Evolutionary conservation across 1,139 yeast species (phyloP).

Genomic region (Suhomyces guaymorum): DNA sequence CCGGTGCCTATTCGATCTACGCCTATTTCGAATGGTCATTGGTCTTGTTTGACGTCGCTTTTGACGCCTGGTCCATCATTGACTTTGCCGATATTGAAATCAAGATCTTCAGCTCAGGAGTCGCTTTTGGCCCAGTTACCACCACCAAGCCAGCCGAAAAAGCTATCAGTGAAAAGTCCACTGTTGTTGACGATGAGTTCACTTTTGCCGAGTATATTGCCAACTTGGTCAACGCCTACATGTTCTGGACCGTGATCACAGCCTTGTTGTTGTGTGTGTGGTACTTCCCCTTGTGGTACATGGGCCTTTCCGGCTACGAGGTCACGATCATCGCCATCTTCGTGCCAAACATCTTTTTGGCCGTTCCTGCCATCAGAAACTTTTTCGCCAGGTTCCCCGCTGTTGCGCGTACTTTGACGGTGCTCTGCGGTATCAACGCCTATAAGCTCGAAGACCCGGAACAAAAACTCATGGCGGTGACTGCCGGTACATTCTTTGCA

Average conservation of each 20-base stretch:
- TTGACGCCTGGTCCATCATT: slow-evolving; percentile 74
- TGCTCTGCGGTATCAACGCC: slow-evolving; percentile 73
- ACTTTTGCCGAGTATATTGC: slow-evolving; percentile 44
- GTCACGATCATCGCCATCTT: slow-evolving; percentile 59
- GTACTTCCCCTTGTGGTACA: slow-evolving; percentile 97
- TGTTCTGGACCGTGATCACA: slow-evolving; percentile 83
- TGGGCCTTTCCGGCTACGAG: slow-evolving; percentile 97
- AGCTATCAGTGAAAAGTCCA: background rate
- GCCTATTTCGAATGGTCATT: slow-evolving; percentile 95
- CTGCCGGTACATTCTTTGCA: slow-evolving; percentile 67
- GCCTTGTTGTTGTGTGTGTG: slow-evolving; percentile 84
- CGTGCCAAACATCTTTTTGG: slow-evolving; percentile 58
- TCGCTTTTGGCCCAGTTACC: slow-evolving; percentile 11
- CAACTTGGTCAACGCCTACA: slow-evolving; percentile 58
- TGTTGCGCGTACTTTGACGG: slow-evolving; percentile 56
- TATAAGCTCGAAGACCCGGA: slow-evolving; percentile 69
- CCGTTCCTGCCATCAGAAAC: slow-evolving; percentile 51
- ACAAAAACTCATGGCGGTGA: slow-evolving; percentile 61
- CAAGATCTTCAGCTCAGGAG: slow-evolving; percentile 27
- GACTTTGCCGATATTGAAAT: slow-evolving; percentile 67
- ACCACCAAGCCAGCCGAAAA: background rate
- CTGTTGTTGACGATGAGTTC: slow-evolving; percentile 24
- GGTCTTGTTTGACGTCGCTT: slow-evolving; percentile 77
- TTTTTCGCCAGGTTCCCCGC: slow-evolving; percentile 44
- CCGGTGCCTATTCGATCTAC: slow-evolving; percentile 95